phyloP scores from a whole-genome alignment of 139 green algal genomes.

The Gonium pectorale region DNA sequence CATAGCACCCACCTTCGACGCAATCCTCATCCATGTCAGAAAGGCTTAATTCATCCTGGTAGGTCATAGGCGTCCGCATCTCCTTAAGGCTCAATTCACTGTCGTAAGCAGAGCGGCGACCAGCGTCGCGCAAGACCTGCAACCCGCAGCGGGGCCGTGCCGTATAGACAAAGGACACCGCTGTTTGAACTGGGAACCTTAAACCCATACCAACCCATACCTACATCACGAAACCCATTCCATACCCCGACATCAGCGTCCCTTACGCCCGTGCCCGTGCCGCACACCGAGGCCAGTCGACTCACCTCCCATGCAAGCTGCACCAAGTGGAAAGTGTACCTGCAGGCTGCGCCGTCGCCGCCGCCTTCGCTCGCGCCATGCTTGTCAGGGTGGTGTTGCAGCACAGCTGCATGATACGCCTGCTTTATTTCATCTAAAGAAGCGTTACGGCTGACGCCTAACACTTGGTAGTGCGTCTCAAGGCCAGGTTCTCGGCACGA shows the following conservation, averaged over 20 bases:
- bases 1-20: not conserved
- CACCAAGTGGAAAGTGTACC: not conserved
- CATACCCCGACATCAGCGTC: too few relatives aligned
- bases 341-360: too few relatives aligned
- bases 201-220: too few relatives aligned
- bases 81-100: not conserved
- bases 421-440: slow-evolving; percentile 3
- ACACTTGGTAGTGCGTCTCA: slow-evolving; percentile 23
- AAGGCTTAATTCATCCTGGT: slow-evolving; percentile 22
- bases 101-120: not conserved
- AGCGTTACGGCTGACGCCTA: not conserved
- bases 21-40: slow-evolving; percentile 8
- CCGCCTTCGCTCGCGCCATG: too few relatives aligned
- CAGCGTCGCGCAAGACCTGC: slow-evolving; percentile 24
- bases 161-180: too few relatives aligned
- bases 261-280: too few relatives aligned
- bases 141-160: too few relatives aligned
- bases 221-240: too few relatives aligned
- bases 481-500: too few relatives aligned
- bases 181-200: too few relatives aligned
- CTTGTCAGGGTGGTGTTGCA: slow-evolving; percentile 32
- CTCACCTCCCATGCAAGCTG: slow-evolving; percentile 30
- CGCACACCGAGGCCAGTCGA: too few relatives aligned
- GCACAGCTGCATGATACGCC: slow-evolving; percentile 24
- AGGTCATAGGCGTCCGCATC: not conserved